Base-by-base conservation (phyloP, 331 rosid genomes). In the Quercus phellos region DNA sequence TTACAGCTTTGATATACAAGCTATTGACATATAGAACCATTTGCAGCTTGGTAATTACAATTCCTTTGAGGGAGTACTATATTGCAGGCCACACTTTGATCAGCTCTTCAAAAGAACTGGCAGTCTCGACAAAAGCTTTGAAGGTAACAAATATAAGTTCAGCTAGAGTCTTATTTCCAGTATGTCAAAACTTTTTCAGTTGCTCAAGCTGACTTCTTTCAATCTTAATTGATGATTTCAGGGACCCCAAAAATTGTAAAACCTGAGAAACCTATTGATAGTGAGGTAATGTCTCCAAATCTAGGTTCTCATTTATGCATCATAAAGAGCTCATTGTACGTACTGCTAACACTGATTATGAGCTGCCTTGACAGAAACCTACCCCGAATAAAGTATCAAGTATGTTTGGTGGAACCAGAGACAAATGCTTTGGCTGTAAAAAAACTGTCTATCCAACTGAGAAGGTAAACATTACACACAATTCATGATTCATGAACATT, bases 21-120 rank as follows among this genome's bases (percentile, higher is more conserved):
- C 76, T 72, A 72, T 78, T 84, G 74, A 87, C 30, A 30, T 18
- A 78, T 78, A 18, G 56, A 68, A 64, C 56, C 74, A 55, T 60
- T 18, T 86, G 85, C 99, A 94, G 99, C 98, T 94, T 63, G 90
- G 99, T 88, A 94, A 92, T 87, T 94, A 94, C 94, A 94, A 94
- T 68, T 94, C 99, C 74, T 94, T 92, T 80, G 99, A 94, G 89
- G 99, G 99, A 75, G 99, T 94, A 30, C 94, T 92, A 59, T 94
- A 94, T 75, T 94, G 99, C 90, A 86, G 79, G 87, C 99, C 99
- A 68, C 99, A 94, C 85, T 94, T 92, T 30, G 99, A 94, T 59
- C 99, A 94, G 80, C 82, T 89, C 79, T 92, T 94, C 80, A 94
- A 94, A 83, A 94, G 99, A 88, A 94, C 99, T 35, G 99, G 99